Percentiles rank a stretch among this genome's conserved stretches.
These are phyloP conservation scores for Juncus effusus DNA, from an alignment of 176 grass and related monocot genomes.

Conservation along the genomic window DNA sequence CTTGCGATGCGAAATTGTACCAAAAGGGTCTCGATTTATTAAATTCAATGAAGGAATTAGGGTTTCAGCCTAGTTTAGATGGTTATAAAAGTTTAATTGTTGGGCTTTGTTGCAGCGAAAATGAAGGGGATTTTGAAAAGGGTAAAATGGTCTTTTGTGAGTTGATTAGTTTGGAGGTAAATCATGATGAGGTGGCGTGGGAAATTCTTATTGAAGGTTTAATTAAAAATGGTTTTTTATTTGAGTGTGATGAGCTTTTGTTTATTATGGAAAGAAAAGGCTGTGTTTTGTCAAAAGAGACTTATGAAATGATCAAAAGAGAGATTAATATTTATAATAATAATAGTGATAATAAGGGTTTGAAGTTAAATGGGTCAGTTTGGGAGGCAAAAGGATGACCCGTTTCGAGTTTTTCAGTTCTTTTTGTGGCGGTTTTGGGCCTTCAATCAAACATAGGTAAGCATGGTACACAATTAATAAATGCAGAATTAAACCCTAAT, in stretches of 20 bases:
- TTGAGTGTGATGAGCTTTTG: slow-evolving; percentile 55
- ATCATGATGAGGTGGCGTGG: slow-evolving; percentile 78
- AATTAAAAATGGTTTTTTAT: slow-evolving; percentile 47
- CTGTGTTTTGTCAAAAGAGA: slow-evolving; percentile 42
- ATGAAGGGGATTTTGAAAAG: slow-evolving; percentile 50
- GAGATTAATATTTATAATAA: slow-evolving; percentile 27
- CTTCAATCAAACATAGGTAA: slow-evolving; percentile 2
- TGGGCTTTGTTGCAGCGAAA: slow-evolving; percentile 40
- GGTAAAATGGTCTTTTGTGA: slow-evolving; percentile 50
- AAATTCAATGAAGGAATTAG: slow-evolving; percentile 42
- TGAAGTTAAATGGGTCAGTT: neutral
- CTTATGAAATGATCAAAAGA: slow-evolving; percentile 55
- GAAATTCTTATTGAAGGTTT: slow-evolving; percentile 80
- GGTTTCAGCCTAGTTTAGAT: slow-evolving; percentile 57
- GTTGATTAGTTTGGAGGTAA: slow-evolving; percentile 59
- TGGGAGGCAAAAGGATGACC: slow-evolving; percentile 1
- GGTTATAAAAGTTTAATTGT: slow-evolving; percentile 60
- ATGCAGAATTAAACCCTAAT: too few relatives aligned
- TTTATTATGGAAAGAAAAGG: slow-evolving; percentile 58
- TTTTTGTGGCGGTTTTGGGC: slow-evolving; percentile 12
- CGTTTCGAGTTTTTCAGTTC: neutral
- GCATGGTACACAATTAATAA: neutral
- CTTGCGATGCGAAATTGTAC: slow-evolving; percentile 50
- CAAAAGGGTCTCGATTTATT: slow-evolving; percentile 52
- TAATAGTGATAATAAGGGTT: too few relatives aligned